A percentile compares a stretch with the other conserved stretches of the same genome.
phyloP scores from a whole-genome alignment of 2,329 filamentous ascomycete species.

The Ophiostoma sp. region DNA sequence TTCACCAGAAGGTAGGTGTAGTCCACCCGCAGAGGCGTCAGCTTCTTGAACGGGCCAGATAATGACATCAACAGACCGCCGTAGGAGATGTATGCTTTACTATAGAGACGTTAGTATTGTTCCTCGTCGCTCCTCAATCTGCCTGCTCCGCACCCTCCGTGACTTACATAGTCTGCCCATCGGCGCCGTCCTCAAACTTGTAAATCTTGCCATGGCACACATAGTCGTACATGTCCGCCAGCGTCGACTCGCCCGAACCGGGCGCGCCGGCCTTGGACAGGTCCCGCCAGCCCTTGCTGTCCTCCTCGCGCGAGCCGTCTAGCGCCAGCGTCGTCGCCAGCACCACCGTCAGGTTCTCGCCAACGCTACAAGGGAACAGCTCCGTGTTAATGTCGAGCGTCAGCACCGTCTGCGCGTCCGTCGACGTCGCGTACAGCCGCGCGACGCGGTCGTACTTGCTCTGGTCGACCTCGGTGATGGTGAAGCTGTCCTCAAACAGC shows the following conservation, averaged over 20 bases:
- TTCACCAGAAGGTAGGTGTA: conserved; percentile 92
- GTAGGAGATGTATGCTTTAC: conserved; percentile 92
- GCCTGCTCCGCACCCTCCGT: not conserved
- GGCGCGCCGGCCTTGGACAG: conserved; percentile 51
- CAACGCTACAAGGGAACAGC: conserved; percentile 74
- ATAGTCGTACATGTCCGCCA: conserved; percentile 82
- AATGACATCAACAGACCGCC: conserved; percentile 88
- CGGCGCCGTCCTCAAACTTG: conserved; percentile 76
- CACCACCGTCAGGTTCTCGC: conserved; percentile 77
- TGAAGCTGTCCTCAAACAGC: conserved; percentile 92
- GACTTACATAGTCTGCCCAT: conserved; percentile 82
- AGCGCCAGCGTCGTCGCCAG: conserved; percentile 83
- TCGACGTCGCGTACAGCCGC: conserved; percentile 75
- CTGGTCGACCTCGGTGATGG: conserved; percentile 73
- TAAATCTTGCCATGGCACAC: conserved; percentile 89
- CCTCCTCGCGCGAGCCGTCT: conserved; percentile 73
- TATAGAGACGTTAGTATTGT: conserved; percentile 41
- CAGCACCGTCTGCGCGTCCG: conserved; percentile 73
- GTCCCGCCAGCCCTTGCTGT: conserved; percentile 83
- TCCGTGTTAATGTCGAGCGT: conserved; percentile 93
- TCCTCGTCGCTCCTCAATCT: not conserved
- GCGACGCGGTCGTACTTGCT: conserved; percentile 95
- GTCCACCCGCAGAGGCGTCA: conserved; percentile 87
- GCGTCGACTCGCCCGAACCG: conserved; percentile 50
- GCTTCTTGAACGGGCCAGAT: conserved; percentile 92